These are phyloP conservation scores for Groenewaldozyma sp. DNA, from an alignment of 1,139 yeast species.

Conservation along the genomic window DNA sequence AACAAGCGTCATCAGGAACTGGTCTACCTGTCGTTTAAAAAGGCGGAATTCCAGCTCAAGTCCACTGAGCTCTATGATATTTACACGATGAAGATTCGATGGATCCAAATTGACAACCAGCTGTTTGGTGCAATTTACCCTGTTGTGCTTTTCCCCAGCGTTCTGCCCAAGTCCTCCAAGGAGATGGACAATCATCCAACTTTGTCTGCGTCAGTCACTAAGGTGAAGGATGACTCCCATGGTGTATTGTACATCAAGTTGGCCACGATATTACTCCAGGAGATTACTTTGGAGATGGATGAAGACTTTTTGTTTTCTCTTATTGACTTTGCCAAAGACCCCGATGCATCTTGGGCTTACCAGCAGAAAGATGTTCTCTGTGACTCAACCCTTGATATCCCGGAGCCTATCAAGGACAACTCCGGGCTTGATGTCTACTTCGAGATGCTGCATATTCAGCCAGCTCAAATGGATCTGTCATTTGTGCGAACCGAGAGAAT, in stretches of 20 bases:
- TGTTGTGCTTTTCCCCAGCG: slow-evolving; percentile 83
- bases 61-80: slow-evolving; percentile 82
- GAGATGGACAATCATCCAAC: slow-evolving; percentile 90
- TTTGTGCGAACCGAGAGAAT: slow-evolving; percentile 85
- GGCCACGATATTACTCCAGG: slow-evolving; percentile 83
- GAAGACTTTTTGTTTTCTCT: slow-evolving; percentile 85
- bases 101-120: slow-evolving; percentile 94
- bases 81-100: slow-evolving; percentile 69
- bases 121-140: slow-evolving; percentile 84
- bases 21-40: slow-evolving; percentile 70
- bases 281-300: slow-evolving; percentile 84
- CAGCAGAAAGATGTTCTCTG: slow-evolving; percentile 36
- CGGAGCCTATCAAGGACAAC: slow-evolving; percentile 57
- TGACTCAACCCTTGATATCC: slow-evolving; percentile 54
- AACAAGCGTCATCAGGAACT: slow-evolving; percentile 66
- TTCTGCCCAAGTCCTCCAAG: slow-evolving; percentile 72
- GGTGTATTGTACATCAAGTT: slow-evolving; percentile 87
- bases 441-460: slow-evolving; percentile 88
- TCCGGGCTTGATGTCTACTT: slow-evolving; percentile 73
- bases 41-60: slow-evolving; percentile 71
- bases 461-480: slow-evolving; percentile 78
- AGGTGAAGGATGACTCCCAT: slow-evolving; percentile 79
- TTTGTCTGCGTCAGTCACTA: slow-evolving; percentile 73
- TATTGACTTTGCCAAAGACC: slow-evolving; percentile 62
- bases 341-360: slow-evolving; percentile 32